Percentiles rank a stretch among this genome's conserved stretches.
phyloP scores from a whole-genome alignment of 2,329 filamentous ascomycete species.

The Colletotrichum sp. region DNA sequence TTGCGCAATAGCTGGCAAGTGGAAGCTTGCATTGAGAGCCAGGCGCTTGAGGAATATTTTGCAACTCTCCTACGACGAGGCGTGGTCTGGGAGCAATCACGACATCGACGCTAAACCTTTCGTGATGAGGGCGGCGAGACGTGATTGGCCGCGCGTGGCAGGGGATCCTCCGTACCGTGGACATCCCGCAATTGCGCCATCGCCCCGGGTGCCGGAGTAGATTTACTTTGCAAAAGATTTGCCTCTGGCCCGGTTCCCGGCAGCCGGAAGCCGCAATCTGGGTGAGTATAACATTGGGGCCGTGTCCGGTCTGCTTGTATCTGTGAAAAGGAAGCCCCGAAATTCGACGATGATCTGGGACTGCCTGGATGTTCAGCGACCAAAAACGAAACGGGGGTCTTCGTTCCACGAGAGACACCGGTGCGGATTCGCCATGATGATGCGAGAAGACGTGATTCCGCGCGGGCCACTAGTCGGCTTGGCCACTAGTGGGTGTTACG shows the following conservation, averaged over 20 bases:
- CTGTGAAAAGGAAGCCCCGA: background rate
- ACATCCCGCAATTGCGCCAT: conserved; percentile 23
- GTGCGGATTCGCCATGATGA: conserved; percentile 15
- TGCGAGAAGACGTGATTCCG: conserved; percentile 19
- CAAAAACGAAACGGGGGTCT: background rate
- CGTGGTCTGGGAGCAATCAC: conserved; percentile 47
- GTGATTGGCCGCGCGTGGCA: conserved; percentile 38
- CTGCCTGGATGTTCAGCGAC: background rate
- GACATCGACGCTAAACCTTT: conserved; percentile 58
- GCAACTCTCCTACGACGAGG: conserved; percentile 6
- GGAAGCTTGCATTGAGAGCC: background rate
- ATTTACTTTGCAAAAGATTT: background rate
- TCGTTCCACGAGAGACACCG: background rate
- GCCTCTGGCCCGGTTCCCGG: conserved; percentile 7
- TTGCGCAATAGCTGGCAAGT: conserved; percentile 38
- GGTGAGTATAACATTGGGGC: background rate
- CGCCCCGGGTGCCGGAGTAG: conserved; percentile 19
- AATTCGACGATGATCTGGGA: background rate
- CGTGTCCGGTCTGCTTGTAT: background rate
- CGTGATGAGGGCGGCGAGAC: conserved; percentile 39
- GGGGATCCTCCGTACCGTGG: conserved; percentile 19
- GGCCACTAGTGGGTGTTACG: background rate
- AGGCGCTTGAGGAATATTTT: conserved; percentile 13
- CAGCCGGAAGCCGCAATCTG: conserved; percentile 10
- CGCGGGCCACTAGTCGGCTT: conserved; percentile 14